A percentile compares a stretch with the other conserved stretches of the same genome.
Evolutionary conservation across 2,329 filamentous ascomycete genomes (phyloP).

Genomic region (Dactylellina leptospora): DNA sequence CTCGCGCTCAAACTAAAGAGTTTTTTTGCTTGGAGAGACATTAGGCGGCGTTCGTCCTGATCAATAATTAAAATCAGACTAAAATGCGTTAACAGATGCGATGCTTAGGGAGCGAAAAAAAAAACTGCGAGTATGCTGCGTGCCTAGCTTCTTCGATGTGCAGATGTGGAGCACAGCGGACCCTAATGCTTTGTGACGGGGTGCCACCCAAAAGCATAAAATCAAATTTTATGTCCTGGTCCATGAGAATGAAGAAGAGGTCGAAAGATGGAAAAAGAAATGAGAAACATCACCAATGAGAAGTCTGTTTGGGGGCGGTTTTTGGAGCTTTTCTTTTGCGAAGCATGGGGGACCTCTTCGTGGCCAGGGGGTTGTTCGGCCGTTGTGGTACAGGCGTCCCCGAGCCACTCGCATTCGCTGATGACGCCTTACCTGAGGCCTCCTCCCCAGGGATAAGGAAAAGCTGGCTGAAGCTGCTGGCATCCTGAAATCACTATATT

Average conservation of each 20-base stretch:
- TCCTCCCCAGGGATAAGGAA: constrained; percentile 2
- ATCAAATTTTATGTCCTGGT: constrained; percentile 38
- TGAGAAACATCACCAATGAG: constrained; percentile 47
- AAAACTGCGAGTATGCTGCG: constrained; percentile 26
- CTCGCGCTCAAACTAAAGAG: constrained; percentile 16
- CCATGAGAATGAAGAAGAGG: constrained; percentile 7
- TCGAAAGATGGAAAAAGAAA: constrained; percentile 37
- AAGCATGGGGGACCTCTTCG: constrained; percentile 5
- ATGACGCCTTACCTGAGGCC: constrained; percentile 39
- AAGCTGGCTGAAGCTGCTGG: background rate
- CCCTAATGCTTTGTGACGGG: constrained; percentile 20
- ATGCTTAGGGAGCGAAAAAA: constrained; percentile 21
- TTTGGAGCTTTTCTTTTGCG: constrained; percentile 23
- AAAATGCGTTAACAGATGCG: constrained; percentile 49
- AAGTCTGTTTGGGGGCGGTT: constrained; percentile 14
- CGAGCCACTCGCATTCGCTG: constrained; percentile 15
- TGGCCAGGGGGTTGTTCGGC: constrained; percentile 35
- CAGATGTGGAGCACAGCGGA: constrained; percentile 43
- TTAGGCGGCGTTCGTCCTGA: constrained; percentile 48
- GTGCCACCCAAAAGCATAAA: constrained; percentile 33
- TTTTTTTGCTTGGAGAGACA: constrained; percentile 41
- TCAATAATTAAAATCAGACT: constrained; percentile 47
- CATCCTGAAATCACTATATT: constrained; percentile 7
- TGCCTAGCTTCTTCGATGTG: constrained; percentile 45
- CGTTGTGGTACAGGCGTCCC: constrained; percentile 46